phyloP scores from a whole-genome alignment of 2,329 filamentous ascomycete genomes.

The Aspergillaceae sp. region DNA sequence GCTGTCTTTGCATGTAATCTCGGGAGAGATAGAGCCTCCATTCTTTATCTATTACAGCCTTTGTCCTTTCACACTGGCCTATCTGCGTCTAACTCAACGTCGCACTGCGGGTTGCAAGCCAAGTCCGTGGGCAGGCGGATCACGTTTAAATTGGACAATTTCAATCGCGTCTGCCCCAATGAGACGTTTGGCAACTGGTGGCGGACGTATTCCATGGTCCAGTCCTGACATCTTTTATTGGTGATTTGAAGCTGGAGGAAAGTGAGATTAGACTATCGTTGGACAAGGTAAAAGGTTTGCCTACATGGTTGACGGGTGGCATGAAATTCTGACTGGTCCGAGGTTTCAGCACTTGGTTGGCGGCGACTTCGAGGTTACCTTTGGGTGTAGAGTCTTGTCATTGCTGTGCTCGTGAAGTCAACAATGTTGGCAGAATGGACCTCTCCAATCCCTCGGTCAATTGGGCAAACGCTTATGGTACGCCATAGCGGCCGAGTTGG shows the following conservation, averaged over 20 bases:
- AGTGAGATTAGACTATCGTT: not conserved
- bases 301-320: conserved; percentile 27
- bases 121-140: conserved; percentile 22
- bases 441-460: conserved; percentile 10
- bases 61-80: too few relatives aligned
- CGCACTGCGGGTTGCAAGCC: conserved; percentile 9
- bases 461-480: too few relatives aligned
- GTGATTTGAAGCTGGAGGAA: conserved; percentile 13
- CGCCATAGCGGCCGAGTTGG: too few relatives aligned
- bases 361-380: conserved; percentile 11
- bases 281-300: not conserved
- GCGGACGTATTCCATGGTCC: conserved; percentile 26
- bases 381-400: conserved; percentile 11
- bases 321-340: conserved; percentile 25
- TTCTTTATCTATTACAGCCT: too few relatives aligned
- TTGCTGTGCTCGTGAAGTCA: conserved; percentile 4
- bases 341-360: conserved; percentile 19
- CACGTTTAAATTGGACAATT: conserved; percentile 21
- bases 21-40: too few relatives aligned
- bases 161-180: conserved; percentile 15
- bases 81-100: too few relatives aligned
- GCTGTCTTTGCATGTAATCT: too few relatives aligned
- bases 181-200: conserved; percentile 11
- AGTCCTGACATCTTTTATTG: conserved; percentile 28
- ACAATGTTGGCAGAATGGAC: conserved; percentile 15